Conservation (phyloP, 441 rosid species). For the Populus hybrid region DNA sequence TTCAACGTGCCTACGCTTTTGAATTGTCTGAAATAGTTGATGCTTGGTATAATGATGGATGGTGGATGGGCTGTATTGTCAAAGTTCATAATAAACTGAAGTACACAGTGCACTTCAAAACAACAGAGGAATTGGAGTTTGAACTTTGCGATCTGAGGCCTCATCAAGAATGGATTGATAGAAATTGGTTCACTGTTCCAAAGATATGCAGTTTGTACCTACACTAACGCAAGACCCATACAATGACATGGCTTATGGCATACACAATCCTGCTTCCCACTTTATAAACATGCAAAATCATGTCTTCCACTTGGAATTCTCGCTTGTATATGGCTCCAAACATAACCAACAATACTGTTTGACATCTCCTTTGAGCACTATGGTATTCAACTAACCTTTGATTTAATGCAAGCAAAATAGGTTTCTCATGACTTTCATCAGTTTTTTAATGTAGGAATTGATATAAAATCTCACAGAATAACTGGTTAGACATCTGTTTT, state of each 20-base stretch:
- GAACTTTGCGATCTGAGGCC: constrained; percentile 52
- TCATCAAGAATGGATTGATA: constrained; percentile 66
- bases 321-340: background rate
- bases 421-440: too few relatives aligned
- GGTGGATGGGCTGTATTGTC: constrained; percentile 69
- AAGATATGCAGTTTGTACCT: constrained; percentile 19
- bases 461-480: too few relatives aligned
- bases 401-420: too few relatives aligned
- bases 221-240: background rate
- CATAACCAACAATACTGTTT: background rate
- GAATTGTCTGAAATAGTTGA: constrained; percentile 52
- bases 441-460: too few relatives aligned
- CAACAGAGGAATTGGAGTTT: constrained; percentile 49
- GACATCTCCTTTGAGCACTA: background rate
- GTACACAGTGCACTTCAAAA: constrained; percentile 47
- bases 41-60: constrained; percentile 77
- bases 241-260: background rate
- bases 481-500: background rate
- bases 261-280: background rate
- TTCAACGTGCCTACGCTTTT: constrained; percentile 25
- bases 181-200: constrained; percentile 46
- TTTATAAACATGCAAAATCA: background rate
- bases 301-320: background rate
- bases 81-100: constrained; percentile 40
- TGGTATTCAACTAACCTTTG: too few relatives aligned